Conservation (phyloP, 225 moss, liverwort and hornwort genomes). For the Physcomitrium patens region DNA sequence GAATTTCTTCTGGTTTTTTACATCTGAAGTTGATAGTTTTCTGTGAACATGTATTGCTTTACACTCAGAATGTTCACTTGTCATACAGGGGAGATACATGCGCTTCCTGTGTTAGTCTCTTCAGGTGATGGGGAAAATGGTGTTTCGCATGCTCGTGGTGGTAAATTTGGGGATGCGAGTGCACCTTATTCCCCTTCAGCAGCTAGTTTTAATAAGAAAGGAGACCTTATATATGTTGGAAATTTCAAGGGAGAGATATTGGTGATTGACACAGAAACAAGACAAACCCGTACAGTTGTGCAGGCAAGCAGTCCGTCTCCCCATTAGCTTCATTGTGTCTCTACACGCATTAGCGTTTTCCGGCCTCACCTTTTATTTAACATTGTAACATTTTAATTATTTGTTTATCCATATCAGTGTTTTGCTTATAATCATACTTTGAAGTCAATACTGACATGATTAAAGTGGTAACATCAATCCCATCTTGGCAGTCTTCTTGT, state of each 20-base stretch:
- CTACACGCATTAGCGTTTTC: neutral
- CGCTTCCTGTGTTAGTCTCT: slow-evolving; percentile 73
- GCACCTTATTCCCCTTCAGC: slow-evolving; percentile 83
- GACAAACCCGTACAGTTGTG: slow-evolving; percentile 71
- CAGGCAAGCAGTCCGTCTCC: slow-evolving; percentile 42
- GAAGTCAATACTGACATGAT: neutral
- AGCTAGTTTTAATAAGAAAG: slow-evolving; percentile 96
- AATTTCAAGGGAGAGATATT: slow-evolving; percentile 94
- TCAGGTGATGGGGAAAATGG: slow-evolving; percentile 69
- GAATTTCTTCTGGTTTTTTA: slow-evolving; percentile 5
- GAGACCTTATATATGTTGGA: slow-evolving; percentile 92
- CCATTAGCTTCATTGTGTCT: slow-evolving; percentile 18
- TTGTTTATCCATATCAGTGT: neutral
- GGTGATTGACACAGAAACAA: slow-evolving; percentile 70
- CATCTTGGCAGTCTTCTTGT: neutral
- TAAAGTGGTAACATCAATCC: neutral
- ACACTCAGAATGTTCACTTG: slow-evolving; percentile 23
- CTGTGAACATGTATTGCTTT: neutral
- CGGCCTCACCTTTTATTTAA: neutral
- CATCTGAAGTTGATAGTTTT: neutral
- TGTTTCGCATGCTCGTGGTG: slow-evolving; percentile 60
- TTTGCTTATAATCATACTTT: neutral
- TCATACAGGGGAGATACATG: slow-evolving; percentile 48
- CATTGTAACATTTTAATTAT: too few relatives aligned
- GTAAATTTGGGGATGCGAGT: slow-evolving; percentile 77